These are phyloP conservation scores for Lichtheimia ornata DNA, from an alignment of 371 early-diverging fungal genomes.

Conservation along the genomic window DNA sequence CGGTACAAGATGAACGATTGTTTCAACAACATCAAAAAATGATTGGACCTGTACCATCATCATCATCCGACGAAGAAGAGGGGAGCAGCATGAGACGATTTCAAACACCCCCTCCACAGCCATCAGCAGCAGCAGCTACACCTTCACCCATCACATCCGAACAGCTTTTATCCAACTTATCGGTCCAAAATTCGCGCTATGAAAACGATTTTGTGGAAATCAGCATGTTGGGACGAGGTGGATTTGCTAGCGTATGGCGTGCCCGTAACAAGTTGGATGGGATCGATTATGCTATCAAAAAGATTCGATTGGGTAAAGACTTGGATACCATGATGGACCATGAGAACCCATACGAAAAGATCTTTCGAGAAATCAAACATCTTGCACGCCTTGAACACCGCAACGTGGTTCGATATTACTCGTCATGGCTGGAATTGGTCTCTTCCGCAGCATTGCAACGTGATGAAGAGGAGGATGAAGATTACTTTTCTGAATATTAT, in stretches of 20 bases:
- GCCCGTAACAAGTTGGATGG: conserved; percentile 82
- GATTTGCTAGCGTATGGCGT: conserved; percentile 89
- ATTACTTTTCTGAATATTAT: conserved; percentile 3
- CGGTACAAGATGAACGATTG: conserved; percentile 46
- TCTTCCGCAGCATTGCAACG: conserved; percentile 19
- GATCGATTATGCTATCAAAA: conserved; percentile 90
- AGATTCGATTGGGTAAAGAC: conserved; percentile 58
- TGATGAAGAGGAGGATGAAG: conserved; percentile 16
- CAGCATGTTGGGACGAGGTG: conserved; percentile 84
- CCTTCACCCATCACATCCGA: conserved; percentile 6
- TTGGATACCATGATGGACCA: conserved; percentile 36
- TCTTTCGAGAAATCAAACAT: conserved; percentile 89
- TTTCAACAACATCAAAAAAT: conserved; percentile 11
- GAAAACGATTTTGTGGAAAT: conserved; percentile 84
- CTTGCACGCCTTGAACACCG: conserved; percentile 86
- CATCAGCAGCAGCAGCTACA: too few relatives aligned
- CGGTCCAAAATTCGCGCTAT: conserved; percentile 75
- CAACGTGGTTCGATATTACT: conserved; percentile 91
- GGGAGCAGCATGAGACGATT: too few relatives aligned
- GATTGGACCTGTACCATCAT: conserved; percentile 9
- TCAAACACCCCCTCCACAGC: too few relatives aligned
- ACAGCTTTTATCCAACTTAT: conserved; percentile 32
- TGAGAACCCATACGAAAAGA: conserved; percentile 67
- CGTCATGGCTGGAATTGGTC: conserved; percentile 88
- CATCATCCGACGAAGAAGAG: not conserved